Evolutionary conservation across 768 basidiomycete genomes (phyloP).

Genomic region (Kwoniella bestiolae): DNA sequence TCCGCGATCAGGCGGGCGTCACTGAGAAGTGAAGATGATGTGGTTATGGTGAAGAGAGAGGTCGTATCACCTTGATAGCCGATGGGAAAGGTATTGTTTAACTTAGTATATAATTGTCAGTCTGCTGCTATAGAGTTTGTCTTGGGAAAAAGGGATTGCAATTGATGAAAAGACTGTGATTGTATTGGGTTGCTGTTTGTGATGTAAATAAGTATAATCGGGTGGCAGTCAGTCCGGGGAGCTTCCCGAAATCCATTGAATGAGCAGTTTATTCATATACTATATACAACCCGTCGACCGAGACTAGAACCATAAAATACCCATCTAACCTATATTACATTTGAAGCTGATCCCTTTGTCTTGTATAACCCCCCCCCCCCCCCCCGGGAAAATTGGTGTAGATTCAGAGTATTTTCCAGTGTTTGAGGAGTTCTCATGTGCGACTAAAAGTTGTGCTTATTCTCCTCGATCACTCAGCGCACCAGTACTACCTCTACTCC

Average conservation of each 20-base stretch:
- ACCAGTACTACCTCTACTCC: slow-evolving; percentile 47
- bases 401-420: too few relatives aligned
- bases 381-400: too few relatives aligned
- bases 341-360: slow-evolving; percentile 9
- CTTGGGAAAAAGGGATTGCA: background rate
- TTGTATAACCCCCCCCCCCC: background rate
- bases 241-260: too few relatives aligned
- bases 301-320: background rate
- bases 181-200: too few relatives aligned
- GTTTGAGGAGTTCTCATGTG: too few relatives aligned
- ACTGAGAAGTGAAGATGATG: background rate
- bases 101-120: background rate
- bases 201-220: too few relatives aligned
- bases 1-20: background rate
- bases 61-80: slow-evolving; percentile 1
- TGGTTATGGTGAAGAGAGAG: slow-evolving; percentile 10
- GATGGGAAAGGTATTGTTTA: background rate
- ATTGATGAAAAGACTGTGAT: too few relatives aligned
- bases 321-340: background rate
- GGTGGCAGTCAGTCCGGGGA: too few relatives aligned
- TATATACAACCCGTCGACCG: slow-evolving; percentile 3
- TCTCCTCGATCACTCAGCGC: slow-evolving; percentile 28
- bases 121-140: background rate
- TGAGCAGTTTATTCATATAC: too few relatives aligned
- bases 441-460: too few relatives aligned